Conservation (phyloP, 805 yeast species). For the Lipomyces chichibuensis region DNA sequence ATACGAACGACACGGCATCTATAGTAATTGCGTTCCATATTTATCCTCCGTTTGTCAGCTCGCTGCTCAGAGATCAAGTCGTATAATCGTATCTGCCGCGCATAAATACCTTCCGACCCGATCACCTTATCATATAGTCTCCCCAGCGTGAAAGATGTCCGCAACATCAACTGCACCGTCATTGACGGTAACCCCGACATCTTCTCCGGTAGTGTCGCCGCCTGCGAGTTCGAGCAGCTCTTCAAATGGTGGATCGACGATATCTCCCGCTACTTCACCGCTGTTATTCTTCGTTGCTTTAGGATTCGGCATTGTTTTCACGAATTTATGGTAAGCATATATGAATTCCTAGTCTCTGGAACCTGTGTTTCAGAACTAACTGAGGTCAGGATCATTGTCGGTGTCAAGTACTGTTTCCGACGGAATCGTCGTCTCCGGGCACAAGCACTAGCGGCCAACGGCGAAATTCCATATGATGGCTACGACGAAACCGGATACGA, state of each 20-base stretch:
- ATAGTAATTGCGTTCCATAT: neutral
- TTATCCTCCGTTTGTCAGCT: neutral
- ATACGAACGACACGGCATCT: neutral
- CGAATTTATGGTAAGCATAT: conserved; percentile 41
- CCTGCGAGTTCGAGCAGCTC: neutral
- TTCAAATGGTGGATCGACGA: neutral
- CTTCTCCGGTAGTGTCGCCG: conserved; percentile 2
- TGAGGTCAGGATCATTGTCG: conserved; percentile 39
- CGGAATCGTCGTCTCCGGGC: conserved; percentile 36
- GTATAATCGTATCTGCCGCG: neutral
- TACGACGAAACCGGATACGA: conserved; percentile 24
- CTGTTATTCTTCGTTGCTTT: conserved; percentile 45
- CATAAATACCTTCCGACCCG: neutral
- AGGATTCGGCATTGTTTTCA: conserved; percentile 45
- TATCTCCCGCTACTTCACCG: conserved; percentile 36
- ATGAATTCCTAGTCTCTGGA: neutral
- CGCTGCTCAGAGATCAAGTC: neutral
- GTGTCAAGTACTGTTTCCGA: conserved; percentile 42
- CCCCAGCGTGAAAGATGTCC: neutral
- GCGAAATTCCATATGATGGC: conserved; percentile 9
- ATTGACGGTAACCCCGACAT: conserved; percentile 2
- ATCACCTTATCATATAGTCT: neutral
- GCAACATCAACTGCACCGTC: neutral
- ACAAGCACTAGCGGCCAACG: conserved; percentile 21
- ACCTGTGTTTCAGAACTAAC: neutral